Conservation (phyloP, 2,329 filamentous ascomycete species). For the Cryphonectria naterciae region DNA sequence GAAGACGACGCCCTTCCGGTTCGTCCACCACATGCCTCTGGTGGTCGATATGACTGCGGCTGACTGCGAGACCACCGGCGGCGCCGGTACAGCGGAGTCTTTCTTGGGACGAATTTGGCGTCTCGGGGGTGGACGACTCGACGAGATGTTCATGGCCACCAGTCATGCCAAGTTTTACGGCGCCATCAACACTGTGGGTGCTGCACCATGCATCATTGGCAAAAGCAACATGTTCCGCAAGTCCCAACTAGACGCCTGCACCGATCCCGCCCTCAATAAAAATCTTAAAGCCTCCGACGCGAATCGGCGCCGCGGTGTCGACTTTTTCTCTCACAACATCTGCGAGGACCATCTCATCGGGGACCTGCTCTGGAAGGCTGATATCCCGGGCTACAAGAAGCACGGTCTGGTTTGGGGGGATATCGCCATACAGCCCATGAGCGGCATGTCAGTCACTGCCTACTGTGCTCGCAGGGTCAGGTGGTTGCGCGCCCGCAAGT, state of each 20-base stretch:
- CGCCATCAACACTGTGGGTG: constrained; percentile 88
- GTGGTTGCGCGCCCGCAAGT: constrained; percentile 93
- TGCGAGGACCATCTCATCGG: constrained; percentile 98
- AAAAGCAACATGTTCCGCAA: constrained; percentile 99
- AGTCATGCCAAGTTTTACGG: constrained; percentile 97
- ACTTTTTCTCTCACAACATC: constrained; percentile 94
- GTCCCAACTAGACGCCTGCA: constrained; percentile 80
- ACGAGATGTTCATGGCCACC: constrained; percentile 93
- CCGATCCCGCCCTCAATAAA: constrained; percentile 53
- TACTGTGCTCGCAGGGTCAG: constrained; percentile 82
- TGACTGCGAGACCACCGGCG: constrained; percentile 1
- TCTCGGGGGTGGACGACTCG: constrained; percentile 77
- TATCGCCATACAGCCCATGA: constrained; percentile 86
- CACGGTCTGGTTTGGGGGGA: constrained; percentile 86
- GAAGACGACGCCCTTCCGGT: constrained; percentile 71
- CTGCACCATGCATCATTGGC: constrained; percentile 92
- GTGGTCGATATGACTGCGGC: constrained; percentile 70
- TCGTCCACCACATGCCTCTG: constrained; percentile 91
- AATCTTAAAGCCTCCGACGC: constrained; percentile 43
- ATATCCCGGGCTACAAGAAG: constrained; percentile 68
- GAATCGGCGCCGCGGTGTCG: constrained; percentile 68
- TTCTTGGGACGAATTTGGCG: constrained; percentile 33
- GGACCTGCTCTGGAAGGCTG: constrained; percentile 82
- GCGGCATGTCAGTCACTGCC: constrained; percentile 73
- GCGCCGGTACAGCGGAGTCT: background rate